phyloP scores from a whole-genome alignment of 805 yeast genomes.

The Wickerhamiella sorbophila region DNA sequence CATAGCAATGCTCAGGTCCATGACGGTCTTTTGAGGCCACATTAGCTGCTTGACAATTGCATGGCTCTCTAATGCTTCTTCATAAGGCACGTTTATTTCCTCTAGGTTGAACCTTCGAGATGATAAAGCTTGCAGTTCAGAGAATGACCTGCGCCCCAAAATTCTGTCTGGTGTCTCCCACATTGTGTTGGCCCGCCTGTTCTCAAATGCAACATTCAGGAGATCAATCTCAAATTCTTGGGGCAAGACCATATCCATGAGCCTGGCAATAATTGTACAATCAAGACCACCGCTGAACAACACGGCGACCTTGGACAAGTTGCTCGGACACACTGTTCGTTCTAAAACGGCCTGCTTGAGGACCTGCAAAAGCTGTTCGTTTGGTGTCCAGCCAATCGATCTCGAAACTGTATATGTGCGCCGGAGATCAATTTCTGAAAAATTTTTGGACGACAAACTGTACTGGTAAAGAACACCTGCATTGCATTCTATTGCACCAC shows the following conservation, averaged over 20 bases:
- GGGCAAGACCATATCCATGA: constrained; percentile 21
- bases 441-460: background rate
- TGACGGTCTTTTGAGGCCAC: constrained; percentile 75
- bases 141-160: constrained; percentile 53
- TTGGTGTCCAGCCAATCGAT: background rate
- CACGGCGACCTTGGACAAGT: constrained; percentile 33
- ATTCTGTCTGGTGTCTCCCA: constrained; percentile 73
- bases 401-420: background rate
- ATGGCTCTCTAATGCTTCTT: constrained; percentile 40
- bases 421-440: background rate
- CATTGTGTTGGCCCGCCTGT: constrained; percentile 52
- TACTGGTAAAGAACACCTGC: constrained; percentile 14
- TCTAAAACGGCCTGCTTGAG: constrained; percentile 10
- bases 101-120: constrained; percentile 30
- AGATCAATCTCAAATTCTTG: constrained; percentile 39
- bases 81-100: constrained; percentile 62
- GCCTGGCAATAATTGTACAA: constrained; percentile 62
- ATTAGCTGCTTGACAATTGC: constrained; percentile 48
- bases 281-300: constrained; percentile 93
- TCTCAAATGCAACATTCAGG: constrained; percentile 86
- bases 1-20: constrained; percentile 90
- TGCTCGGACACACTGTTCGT: constrained; percentile 9
- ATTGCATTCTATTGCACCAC: constrained; percentile 15
- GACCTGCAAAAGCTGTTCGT: background rate
- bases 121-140: constrained; percentile 33